A percentile compares a stretch with the other conserved stretches of the same genome.
Conservation (phyloP, 2,329 filamentous ascomycete species). For the Aspergillus pseudoterreus region DNA sequence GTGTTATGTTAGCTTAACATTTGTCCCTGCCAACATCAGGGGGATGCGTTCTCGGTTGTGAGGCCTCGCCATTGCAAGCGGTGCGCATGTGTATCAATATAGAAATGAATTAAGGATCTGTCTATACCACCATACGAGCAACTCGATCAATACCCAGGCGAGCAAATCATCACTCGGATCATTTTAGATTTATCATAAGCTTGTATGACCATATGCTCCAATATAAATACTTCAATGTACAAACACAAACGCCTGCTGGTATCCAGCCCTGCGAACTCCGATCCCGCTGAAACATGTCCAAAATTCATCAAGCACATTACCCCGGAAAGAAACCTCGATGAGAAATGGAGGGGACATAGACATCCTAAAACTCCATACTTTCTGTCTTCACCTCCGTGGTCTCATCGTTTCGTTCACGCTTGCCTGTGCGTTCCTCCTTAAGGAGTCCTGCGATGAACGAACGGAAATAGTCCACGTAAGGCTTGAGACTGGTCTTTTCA, state of each 20-base stretch:
- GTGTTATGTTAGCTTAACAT: constrained; percentile 1
- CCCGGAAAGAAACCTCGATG: not conserved
- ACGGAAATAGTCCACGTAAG: constrained; percentile 86
- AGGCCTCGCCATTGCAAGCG: not conserved
- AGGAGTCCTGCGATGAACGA: constrained; percentile 74
- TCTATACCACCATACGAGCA: constrained; percentile 4
- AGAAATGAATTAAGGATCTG: constrained; percentile 17
- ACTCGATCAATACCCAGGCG: too few species aligned
- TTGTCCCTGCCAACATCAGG: not conserved
- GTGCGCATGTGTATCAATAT: constrained; percentile 19
- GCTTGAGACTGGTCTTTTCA: constrained; percentile 94
- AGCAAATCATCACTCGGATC: not conserved
- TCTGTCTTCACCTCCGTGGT: constrained; percentile 39
- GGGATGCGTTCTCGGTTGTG: not conserved
- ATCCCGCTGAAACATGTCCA: constrained; percentile 10
- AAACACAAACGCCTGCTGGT: not conserved
- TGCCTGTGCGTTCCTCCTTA: constrained; percentile 63
- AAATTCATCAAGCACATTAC: not conserved
- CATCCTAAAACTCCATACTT: constrained; percentile 63
- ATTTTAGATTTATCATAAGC: not conserved
- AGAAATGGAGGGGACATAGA: not conserved
- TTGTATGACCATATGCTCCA: constrained; percentile 6
- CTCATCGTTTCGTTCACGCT: constrained; percentile 51
- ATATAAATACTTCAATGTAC: not conserved
- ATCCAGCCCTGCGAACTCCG: constrained; percentile 1